These are phyloP conservation scores for Puccinia coronata DNA, from an alignment of 1,284 basidiomycete species.

Conservation along the genomic window DNA sequence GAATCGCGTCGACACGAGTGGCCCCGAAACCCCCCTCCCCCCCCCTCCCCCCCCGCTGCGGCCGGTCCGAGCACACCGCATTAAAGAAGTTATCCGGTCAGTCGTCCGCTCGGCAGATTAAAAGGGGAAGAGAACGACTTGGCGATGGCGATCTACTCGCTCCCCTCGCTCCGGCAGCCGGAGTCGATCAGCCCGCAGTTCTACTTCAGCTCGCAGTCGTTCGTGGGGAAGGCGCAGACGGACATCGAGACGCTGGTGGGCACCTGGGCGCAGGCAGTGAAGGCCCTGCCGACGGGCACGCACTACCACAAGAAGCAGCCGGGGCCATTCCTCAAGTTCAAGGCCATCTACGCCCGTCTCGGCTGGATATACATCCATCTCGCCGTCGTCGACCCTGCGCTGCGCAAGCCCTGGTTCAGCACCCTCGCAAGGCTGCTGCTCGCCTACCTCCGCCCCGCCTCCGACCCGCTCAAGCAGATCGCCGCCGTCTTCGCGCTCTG, in stretches of 20 bases:
- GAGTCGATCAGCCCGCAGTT: constrained; percentile 38
- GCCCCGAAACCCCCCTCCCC: no score
- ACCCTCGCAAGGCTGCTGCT: constrained; percentile 24
- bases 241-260: constrained; percentile 8
- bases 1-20: no score
- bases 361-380: constrained; percentile 43
- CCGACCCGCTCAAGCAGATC: constrained; percentile 7
- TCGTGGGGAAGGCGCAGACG: neutral
- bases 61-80: no score
- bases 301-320: constrained; percentile 1
- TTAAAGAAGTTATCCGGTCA: no score
- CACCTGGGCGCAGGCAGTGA: no score
- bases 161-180: constrained; percentile 33
- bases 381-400: constrained; percentile 36
- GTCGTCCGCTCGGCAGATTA: no score
- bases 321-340: constrained; percentile 37
- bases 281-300: neutral
- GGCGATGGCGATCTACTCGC: constrained; percentile 27
- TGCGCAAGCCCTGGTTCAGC: constrained; percentile 32
- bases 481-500: constrained; percentile 23
- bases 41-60: no score
- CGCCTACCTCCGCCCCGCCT: neutral
- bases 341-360: neutral
- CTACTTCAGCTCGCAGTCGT: constrained; percentile 41
- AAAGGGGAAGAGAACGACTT: no score